phyloP scores from a whole-genome alignment of 345 rosid genomes.

The Brassica incana region DNA sequence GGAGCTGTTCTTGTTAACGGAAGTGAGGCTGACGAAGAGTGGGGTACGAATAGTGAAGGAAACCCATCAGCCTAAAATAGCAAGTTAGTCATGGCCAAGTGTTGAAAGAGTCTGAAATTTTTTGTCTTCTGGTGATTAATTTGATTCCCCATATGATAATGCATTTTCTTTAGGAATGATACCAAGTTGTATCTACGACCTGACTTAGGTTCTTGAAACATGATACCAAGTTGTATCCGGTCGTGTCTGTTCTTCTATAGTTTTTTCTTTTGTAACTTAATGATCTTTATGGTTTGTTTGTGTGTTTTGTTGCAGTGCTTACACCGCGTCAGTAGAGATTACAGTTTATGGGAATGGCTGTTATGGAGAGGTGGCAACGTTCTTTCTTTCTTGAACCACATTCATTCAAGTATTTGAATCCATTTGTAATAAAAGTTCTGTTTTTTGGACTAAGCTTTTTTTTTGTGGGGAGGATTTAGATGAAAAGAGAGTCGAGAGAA shows the following conservation, averaged over 20 bases:
- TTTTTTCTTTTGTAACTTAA: slow-evolving; percentile 1
- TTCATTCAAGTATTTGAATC: slow-evolving; percentile 13
- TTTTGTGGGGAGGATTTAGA: background rate
- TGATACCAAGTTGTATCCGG: background rate
- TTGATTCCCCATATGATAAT: slow-evolving; percentile 41
- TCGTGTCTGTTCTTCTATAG: background rate
- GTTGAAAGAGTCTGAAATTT: slow-evolving; percentile 32
- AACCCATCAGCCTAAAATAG: slow-evolving; percentile 87
- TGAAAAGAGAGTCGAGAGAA: background rate
- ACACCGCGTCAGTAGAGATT: slow-evolving; percentile 57
- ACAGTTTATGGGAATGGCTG: slow-evolving; percentile 5
- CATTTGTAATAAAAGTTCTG: slow-evolving; percentile 24
- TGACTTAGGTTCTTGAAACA: background rate
- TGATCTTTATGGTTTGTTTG: background rate
- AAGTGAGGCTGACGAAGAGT: slow-evolving; percentile 93
- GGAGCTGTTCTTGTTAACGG: slow-evolving; percentile 92
- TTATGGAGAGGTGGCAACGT: background rate
- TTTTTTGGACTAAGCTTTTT: background rate
- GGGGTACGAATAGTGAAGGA: slow-evolving; percentile 98
- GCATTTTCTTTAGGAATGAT: slow-evolving; percentile 4
- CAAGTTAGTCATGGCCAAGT: slow-evolving; percentile 75
- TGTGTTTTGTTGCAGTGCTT: slow-evolving; percentile 58
- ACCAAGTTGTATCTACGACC: background rate
- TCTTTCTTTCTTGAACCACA: slow-evolving; percentile 2
- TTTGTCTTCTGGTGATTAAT: slow-evolving; percentile 97